phyloP scores from a whole-genome alignment of 768 basidiomycete species.

The Russula earlei region DNA sequence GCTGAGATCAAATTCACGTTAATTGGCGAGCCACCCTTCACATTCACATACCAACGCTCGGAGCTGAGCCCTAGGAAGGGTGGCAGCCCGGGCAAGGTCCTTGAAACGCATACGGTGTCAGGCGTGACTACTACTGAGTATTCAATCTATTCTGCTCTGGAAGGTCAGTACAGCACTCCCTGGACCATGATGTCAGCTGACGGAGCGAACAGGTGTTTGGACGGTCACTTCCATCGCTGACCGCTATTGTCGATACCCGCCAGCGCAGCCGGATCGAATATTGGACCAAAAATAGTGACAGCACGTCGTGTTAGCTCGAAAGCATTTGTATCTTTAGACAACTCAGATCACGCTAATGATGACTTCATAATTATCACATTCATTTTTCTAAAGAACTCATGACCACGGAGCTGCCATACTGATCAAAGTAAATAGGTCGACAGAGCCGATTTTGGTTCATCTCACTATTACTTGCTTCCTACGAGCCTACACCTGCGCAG shows the following conservation, averaged over 20 bases:
- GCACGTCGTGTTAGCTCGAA: constrained; percentile 3
- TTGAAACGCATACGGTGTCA: constrained; percentile 87
- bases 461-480: background rate
- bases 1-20: constrained; percentile 90
- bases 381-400: background rate
- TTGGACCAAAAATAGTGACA: constrained; percentile 29
- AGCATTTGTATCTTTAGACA: constrained; percentile 17
- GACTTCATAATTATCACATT: constrained; percentile 11
- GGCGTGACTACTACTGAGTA: constrained; percentile 67
- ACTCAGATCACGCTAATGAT: constrained; percentile 3
- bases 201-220: constrained; percentile 58
- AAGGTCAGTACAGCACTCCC: constrained; percentile 47
- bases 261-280: constrained; percentile 44
- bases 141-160: constrained; percentile 84
- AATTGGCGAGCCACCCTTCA: constrained; percentile 88
- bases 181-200: background rate
- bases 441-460: background rate
- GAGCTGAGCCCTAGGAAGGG: constrained; percentile 63
- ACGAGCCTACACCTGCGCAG: constrained; percentile 54
- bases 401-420: background rate
- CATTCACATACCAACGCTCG: constrained; percentile 88
- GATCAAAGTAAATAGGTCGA: background rate
- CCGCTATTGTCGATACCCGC: constrained; percentile 83
- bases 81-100: constrained; percentile 61
- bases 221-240: constrained; percentile 89